Base-by-base conservation (phyloP, 1,139 yeast genomes). In the Sugiyamaella neomexicana region DNA sequence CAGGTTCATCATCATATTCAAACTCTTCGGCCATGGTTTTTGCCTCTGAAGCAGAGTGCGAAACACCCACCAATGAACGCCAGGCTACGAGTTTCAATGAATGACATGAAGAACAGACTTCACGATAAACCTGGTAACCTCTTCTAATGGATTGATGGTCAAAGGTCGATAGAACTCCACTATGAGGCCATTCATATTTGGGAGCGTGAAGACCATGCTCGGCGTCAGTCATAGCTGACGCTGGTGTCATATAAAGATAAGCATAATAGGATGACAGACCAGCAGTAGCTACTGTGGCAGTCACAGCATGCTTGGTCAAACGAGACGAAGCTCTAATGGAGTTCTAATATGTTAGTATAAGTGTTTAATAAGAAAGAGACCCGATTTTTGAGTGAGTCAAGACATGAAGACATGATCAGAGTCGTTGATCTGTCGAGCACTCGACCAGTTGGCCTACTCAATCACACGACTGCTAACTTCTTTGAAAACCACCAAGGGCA, bases 151-250 rank as follows among this genome's bases (percentile, higher is more conserved):
- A 86, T 58, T 90, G 91, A 74, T 93, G 99, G 79, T 93, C 99
- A 67, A 90, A 95, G 54, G 97, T 81, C 64, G 85, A 86, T 68
- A 91, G 83, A 83, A 90, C 86, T 23, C 75, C 97, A 69, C 81
- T 84, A 76, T 93, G 98, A 48, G 97, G 81, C 99, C 99, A 93
- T 58, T 83, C 86, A 74, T 80, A 91, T 60, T 84, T 83, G 62
- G 98, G 97, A 46, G 99, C 85, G 74, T 93, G 99, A 72, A 93
- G 82, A 66, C 99, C 99, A 76, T 93, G 98, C 78, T 93, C 99
- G 62, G 98, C 97, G 62, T 95, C 96, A 55, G 99, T 91, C 96
- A 91, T 89, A 68, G 99, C 99, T 68, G 82, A 83, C 59, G 97
- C 97, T 44, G 72, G 72, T 46, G 60, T 61, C 58, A 59, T 52